phyloP scores from a whole-genome alignment of 192 early-diverging fungal genomes.

The Coemansia sp. region DNA sequence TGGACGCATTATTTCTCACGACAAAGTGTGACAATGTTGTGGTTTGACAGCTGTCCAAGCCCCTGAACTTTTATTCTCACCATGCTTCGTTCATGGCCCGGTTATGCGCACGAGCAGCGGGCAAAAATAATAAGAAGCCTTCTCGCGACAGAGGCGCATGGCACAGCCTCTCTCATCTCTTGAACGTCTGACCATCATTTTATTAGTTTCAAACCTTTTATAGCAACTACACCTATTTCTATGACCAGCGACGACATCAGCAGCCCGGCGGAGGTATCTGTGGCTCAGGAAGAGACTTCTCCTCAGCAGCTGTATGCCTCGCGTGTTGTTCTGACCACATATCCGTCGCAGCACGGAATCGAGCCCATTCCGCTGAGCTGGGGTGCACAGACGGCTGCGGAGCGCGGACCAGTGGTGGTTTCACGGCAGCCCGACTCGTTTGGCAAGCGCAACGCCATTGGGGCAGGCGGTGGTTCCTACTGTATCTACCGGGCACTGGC shows the following conservation, averaged over 20 bases:
- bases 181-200: no score
- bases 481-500: conserved; percentile 90
- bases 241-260: conserved; percentile 6
- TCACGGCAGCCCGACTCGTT: conserved; percentile 75
- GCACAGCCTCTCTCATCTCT: no score
- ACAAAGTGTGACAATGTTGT: neutral
- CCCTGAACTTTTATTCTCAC: no score
- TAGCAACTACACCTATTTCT: neutral
- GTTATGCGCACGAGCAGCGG: no score
- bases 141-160: no score
- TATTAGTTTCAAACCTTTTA: no score
- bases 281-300: neutral
- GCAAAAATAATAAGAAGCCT: no score
- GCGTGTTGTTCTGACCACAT: conserved; percentile 70
- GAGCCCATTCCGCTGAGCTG: conserved; percentile 75
- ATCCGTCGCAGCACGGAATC: conserved; percentile 67
- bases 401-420: conserved; percentile 83
- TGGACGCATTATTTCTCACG: neutral
- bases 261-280: neutral
- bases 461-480: conserved; percentile 91
- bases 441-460: conserved; percentile 89
- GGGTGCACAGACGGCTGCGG: conserved; percentile 69
- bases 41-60: no score
- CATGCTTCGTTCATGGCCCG: no score
- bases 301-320: conserved; percentile 54